Base-by-base conservation (phyloP, 257 asterid genomes). In the Nicotiana paniculata region DNA sequence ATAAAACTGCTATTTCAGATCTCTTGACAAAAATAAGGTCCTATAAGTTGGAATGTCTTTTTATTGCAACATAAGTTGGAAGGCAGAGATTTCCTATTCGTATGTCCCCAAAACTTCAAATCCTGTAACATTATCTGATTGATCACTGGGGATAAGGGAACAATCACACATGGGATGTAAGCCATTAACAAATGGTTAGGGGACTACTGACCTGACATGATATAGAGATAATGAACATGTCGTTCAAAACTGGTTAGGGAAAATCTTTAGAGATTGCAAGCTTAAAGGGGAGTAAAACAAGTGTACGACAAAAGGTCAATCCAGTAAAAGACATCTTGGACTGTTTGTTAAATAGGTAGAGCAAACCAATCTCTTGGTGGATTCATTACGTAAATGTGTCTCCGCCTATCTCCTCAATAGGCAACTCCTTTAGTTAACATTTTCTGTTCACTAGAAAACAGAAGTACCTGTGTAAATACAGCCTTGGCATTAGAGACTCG, bases 401-500 rank as follows among this genome's bases (percentile, higher is more conserved):
- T 61, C 37, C 39, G 5, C 51, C 37, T 24, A 39, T 69, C 57
- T 69, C 57, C 57, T 39, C 77, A 53, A 70, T 33, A 62, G 66
- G 75, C 11, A 53, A 28, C 32, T n/a, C 30, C 76, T 39, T 33
- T 57, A 6, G 51, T 51, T 9, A 48, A 15, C 46, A 35, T n/a
- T 21, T 8, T 28, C 24, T 77, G 81, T 35, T 81, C 58, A 55
- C 57, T 68, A 37, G 79, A 57, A 43, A 51, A 33, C 35, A 9
- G 51, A 65, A 79, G 66, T 69, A 93, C 99, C 98, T 93, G 97
- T 1, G 99, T 95, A 90, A 95, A 95, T 77, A 95, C 83, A 12
- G 88, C 98, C 86, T 90, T 93, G 33, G 99, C 93, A 84, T 92
- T 86, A 72, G 99, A 91, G 18, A 92, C 86, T 6, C 95, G 92